Conservation (phyloP, 257 asterid genomes). For the Schizonepeta tenuifolia region DNA sequence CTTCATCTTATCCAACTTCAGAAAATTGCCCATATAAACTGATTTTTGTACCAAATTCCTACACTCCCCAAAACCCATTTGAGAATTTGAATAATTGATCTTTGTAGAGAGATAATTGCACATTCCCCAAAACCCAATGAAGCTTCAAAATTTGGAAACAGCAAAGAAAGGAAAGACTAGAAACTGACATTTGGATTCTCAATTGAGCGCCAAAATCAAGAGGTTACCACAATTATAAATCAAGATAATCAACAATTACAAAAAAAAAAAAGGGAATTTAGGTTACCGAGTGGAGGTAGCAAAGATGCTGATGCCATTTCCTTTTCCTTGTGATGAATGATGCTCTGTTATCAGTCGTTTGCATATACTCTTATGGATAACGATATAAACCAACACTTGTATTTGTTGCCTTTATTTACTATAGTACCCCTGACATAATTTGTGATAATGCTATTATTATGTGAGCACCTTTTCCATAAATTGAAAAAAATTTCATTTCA, state of each 20-base stretch:
- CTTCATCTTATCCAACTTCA: constrained; percentile 10
- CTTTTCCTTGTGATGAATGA: background rate
- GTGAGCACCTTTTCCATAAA: too few relatives aligned
- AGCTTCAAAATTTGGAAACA: background rate
- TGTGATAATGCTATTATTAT: too few relatives aligned
- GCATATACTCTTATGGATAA: constrained; percentile 48
- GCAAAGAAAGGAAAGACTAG: background rate
- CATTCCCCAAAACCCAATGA: constrained; percentile 9
- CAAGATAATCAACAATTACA: background rate
- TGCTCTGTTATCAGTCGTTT: constrained; percentile 34
- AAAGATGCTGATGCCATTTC: constrained; percentile 51
- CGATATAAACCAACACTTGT: constrained; percentile 32
- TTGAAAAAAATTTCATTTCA: too few relatives aligned
- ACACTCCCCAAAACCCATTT: background rate
- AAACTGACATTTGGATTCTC: background rate
- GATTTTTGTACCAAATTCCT: background rate
- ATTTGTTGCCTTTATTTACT: constrained; percentile 30
- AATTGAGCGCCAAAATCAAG: constrained; percentile 1
- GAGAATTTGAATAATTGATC: background rate
- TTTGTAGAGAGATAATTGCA: background rate
- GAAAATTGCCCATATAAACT: constrained; percentile 4
- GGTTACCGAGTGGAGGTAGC: constrained; percentile 53
- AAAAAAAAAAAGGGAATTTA: background rate
- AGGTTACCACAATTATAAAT: constrained; percentile 4
- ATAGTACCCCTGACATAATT: constrained; percentile 3